phyloP scores from a whole-genome alignment of 805 yeast genomes.

The Teunomyces funiuensis region DNA sequence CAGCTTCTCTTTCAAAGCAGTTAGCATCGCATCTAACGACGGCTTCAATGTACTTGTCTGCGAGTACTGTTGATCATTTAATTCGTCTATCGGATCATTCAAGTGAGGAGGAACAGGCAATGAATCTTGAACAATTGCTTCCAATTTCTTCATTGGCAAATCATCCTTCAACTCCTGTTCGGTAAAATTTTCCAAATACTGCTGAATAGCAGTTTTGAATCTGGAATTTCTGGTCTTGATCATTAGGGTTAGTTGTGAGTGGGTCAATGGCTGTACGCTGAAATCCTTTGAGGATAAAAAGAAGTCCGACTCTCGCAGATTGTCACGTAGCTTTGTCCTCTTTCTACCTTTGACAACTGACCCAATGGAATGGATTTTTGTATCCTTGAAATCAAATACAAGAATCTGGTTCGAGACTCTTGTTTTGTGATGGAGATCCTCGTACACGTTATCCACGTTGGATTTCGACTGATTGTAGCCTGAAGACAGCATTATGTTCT shows the following conservation, averaged over 20 bases:
- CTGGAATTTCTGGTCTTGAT: conserved; percentile 57
- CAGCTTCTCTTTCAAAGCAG: conserved; percentile 44
- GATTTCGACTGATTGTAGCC: conserved; percentile 35
- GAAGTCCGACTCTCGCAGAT: conserved; percentile 17
- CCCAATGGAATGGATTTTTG: conserved; percentile 50
- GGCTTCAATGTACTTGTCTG: conserved; percentile 20
- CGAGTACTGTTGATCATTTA: conserved; percentile 8
- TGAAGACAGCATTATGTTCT: conserved; percentile 28
- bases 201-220: conserved; percentile 34
- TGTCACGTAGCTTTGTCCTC: conserved; percentile 11
- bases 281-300: conserved; percentile 41
- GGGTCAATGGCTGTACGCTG: conserved; percentile 49
- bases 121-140: conserved; percentile 27
- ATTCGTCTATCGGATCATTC: conserved; percentile 58
- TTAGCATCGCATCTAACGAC: conserved; percentile 49
- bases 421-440: conserved; percentile 44
- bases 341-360: conserved; percentile 29
- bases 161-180: conserved; percentile 28
- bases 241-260: conserved; percentile 58
- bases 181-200: conserved; percentile 21
- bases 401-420: conserved; percentile 50
- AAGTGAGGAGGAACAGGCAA: conserved; percentile 52
- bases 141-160: conserved; percentile 41
- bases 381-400: conserved; percentile 77
- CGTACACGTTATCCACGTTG: conserved; percentile 50